Conservation (phyloP, 345 rosid genomes). For the Citrus unshiu region DNA sequence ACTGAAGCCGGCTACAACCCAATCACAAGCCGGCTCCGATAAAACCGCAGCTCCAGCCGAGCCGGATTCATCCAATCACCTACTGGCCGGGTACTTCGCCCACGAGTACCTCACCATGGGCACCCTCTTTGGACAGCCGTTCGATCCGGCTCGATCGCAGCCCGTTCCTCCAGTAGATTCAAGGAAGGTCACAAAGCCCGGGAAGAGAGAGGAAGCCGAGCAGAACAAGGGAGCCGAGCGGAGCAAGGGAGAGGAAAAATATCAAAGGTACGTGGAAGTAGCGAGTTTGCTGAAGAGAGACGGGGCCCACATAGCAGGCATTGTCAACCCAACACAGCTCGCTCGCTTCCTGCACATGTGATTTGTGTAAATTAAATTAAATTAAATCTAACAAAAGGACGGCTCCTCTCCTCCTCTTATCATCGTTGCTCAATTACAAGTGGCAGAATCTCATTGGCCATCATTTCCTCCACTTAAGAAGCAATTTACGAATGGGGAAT, state of each 20-base stretch:
- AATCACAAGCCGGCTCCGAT: constrained; percentile 15
- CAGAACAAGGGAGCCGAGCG: constrained; percentile 29
- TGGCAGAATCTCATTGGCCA: constrained; percentile 34
- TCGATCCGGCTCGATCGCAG: constrained; percentile 39
- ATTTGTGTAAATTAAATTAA: not conserved
- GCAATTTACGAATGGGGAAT: not conserved
- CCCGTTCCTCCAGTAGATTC: constrained; percentile 27
- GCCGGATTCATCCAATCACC: constrained; percentile 40
- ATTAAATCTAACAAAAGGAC: too few relatives aligned
- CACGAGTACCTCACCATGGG: constrained; percentile 75
- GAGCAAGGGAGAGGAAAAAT: constrained; percentile 19
- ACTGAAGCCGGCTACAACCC: not conserved
- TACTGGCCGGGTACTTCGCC: constrained; percentile 81
- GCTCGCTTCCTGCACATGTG: constrained; percentile 56
- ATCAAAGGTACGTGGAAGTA: constrained; percentile 58
- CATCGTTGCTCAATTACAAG: constrained; percentile 13
- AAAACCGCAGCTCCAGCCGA: constrained; percentile 6
- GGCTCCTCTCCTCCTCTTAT: not conserved
- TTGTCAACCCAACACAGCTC: constrained; percentile 83
- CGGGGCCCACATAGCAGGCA: constrained; percentile 65
- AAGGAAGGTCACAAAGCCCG: constrained; percentile 8
- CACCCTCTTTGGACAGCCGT: constrained; percentile 65
- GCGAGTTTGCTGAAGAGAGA: constrained; percentile 56
- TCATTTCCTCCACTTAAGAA: not conserved
- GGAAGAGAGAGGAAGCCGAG: constrained; percentile 23